Conservation (phyloP, 1,284 basidiomycete species). For the Limonomyces culmigenus region DNA sequence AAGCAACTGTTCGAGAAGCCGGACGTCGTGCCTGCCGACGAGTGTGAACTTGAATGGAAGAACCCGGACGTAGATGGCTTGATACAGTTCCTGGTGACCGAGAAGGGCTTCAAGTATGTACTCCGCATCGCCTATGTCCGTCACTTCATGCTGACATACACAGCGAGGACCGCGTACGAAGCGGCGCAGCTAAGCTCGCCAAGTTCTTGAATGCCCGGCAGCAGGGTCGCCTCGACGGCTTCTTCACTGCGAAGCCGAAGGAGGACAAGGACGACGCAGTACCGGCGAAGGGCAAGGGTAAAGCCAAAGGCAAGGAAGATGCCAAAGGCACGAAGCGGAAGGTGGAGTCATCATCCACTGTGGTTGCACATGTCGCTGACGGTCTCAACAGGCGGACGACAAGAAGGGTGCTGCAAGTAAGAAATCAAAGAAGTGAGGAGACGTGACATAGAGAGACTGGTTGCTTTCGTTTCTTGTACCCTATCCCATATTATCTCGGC, state of each 20-base stretch:
- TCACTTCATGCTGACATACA: slow-evolving; percentile 2
- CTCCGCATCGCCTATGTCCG: slow-evolving; percentile 2
- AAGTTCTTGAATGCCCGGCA: slow-evolving; percentile 86
- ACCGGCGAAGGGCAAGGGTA: slow-evolving; percentile 9
- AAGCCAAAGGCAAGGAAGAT: slow-evolving; percentile 15
- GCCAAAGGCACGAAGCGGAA: slow-evolving; percentile 53
- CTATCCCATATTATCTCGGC: no score
- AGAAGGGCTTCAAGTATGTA: slow-evolving; percentile 90
- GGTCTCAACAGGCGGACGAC: slow-evolving; percentile 13
- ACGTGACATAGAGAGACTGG: no score
- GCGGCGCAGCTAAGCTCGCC: slow-evolving; percentile 83
- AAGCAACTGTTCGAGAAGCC: slow-evolving; percentile 82
- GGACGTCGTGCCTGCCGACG: slow-evolving; percentile 73
- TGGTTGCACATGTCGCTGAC: slow-evolving; percentile 7
- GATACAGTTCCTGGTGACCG: slow-evolving; percentile 84
- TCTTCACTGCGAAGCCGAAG: slow-evolving; percentile 66
- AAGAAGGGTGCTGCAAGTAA: slow-evolving; percentile 20
- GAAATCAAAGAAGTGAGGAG: slow-evolving; percentile 30
- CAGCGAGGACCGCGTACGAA: slow-evolving; percentile 93
- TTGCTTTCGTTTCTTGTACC: no score
- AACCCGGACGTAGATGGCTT: slow-evolving; percentile 87
- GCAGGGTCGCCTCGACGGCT: slow-evolving; percentile 91
- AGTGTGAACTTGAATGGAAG: slow-evolving; percentile 95
- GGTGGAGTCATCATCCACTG: slow-evolving; percentile 17
- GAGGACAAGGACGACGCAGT: slow-evolving; percentile 26